Evolutionary conservation across 1,284 basidiomycete species (phyloP).

Genomic region (Cryptococcus neoformans): DNA sequence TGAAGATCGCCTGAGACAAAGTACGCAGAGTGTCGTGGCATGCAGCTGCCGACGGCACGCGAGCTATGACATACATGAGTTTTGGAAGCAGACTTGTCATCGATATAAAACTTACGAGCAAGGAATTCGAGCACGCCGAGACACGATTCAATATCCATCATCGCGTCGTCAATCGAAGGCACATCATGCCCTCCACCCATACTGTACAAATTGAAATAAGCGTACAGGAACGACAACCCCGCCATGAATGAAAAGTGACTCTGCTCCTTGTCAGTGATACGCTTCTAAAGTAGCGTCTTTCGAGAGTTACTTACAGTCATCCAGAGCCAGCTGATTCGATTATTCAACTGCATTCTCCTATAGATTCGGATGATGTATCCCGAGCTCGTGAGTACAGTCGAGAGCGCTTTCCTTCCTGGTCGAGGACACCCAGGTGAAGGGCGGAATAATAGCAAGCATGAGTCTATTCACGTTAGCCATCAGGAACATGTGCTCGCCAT

Average conservation of each 20-base stretch:
- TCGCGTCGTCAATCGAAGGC: slow-evolving; percentile 46
- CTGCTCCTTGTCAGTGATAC: slow-evolving; percentile 4
- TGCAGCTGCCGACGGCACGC: slow-evolving; percentile 47
- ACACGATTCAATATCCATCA: slow-evolving; percentile 49
- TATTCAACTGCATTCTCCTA: slow-evolving; percentile 49
- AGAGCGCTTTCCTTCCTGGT: slow-evolving; percentile 43
- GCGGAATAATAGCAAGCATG: slow-evolving; percentile 48
- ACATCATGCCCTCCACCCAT: slow-evolving; percentile 45
- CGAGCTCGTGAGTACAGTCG: slow-evolving; percentile 47
- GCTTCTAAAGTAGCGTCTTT: too few relatives aligned
- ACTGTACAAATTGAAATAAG: slow-evolving; percentile 49
- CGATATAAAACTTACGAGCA: slow-evolving; percentile 37
- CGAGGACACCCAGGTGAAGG: slow-evolving; percentile 50
- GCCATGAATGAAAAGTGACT: slow-evolving; percentile 49
- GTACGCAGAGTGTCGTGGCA: slow-evolving; percentile 49
- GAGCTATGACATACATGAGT: slow-evolving; percentile 23
- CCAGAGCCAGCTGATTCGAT: slow-evolving; percentile 51
- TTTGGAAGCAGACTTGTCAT: neutral
- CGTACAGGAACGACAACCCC: slow-evolving; percentile 50
- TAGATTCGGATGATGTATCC: slow-evolving; percentile 52
- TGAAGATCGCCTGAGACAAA: slow-evolving; percentile 45
- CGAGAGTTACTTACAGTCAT: slow-evolving; percentile 39
- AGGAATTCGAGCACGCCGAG: slow-evolving; percentile 47
- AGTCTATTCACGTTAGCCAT: slow-evolving; percentile 26
- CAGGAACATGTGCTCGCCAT: neutral